These are phyloP conservation scores for Protostelium mycophagum DNA, from an alignment of 78 protist genomes.

Conservation along the genomic window DNA sequence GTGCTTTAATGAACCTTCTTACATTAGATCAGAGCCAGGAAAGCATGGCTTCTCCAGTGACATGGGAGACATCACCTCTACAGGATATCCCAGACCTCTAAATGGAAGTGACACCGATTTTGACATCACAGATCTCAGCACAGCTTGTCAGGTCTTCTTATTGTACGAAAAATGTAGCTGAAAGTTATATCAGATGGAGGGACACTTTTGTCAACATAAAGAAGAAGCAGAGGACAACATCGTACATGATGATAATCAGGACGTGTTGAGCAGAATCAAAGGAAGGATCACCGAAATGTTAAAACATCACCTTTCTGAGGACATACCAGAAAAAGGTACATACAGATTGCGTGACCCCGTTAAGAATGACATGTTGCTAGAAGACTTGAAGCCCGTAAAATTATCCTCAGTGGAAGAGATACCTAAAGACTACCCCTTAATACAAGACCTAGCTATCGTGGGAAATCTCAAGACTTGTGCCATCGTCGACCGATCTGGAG, in stretches of 20 bases:
- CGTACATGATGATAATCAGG: neutral
- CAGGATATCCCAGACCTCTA: neutral
- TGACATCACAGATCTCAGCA: neutral
- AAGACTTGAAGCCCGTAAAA: neutral
- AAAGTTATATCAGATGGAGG: neutral
- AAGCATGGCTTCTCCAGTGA: neutral
- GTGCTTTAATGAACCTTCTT: neutral
- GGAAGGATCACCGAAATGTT: neutral
- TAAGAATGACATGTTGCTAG: neutral
- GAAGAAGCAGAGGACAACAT: neutral
- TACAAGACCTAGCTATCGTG: constrained; percentile 48
- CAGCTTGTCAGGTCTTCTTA: neutral
- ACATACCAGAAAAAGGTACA: no score
- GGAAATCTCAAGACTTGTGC: constrained; percentile 57
- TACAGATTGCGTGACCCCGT: neutral
- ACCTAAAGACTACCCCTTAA: constrained; percentile 28
- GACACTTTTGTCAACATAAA: neutral
- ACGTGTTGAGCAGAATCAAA: neutral
- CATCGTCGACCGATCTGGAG: constrained; percentile 24
- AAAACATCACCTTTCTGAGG: neutral
- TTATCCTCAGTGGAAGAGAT: neutral
- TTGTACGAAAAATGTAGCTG: neutral
- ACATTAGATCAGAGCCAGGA: neutral
- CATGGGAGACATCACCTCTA: neutral
- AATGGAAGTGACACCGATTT: neutral